These are phyloP conservation scores for Bryopsis sp. DNA, from an alignment of 139 green algal genomes.

Conservation along the genomic window DNA sequence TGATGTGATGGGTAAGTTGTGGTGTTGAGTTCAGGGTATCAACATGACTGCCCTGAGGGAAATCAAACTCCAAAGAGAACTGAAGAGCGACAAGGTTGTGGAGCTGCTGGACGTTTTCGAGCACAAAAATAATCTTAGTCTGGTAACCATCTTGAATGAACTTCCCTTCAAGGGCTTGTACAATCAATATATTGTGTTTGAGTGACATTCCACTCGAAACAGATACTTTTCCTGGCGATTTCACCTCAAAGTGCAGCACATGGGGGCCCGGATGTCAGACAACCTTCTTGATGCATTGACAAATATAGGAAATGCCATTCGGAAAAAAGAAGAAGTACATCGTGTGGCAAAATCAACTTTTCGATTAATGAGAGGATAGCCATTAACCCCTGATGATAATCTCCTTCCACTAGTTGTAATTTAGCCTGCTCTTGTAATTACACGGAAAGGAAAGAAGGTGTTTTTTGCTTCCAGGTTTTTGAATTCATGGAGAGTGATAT, in stretches of 20 bases:
- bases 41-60: constrained; percentile 81
- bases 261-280: no score
- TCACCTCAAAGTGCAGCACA: no score
- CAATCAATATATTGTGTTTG: not conserved
- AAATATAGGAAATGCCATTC: not conserved
- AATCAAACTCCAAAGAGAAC: constrained; percentile 83
- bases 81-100: constrained; percentile 63
- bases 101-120: constrained; percentile 69
- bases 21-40: constrained; percentile 48
- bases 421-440: not conserved
- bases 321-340: not conserved
- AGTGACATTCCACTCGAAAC: not conserved
- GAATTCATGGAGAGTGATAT: constrained; percentile 60
- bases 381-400: not conserved
- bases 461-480: constrained; percentile 48
- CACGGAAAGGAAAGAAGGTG: not conserved
- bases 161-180: not conserved
- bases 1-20: not conserved
- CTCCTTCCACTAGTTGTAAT: not conserved
- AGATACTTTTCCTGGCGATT: not conserved
- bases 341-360: not conserved
- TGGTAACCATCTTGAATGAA: constrained; percentile 24
- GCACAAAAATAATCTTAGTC: constrained; percentile 41
- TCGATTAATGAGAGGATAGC: not conserved
- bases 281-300: no score